Conservation (phyloP, 1,284 basidiomycete species). For the Schizophyllum amplum region DNA sequence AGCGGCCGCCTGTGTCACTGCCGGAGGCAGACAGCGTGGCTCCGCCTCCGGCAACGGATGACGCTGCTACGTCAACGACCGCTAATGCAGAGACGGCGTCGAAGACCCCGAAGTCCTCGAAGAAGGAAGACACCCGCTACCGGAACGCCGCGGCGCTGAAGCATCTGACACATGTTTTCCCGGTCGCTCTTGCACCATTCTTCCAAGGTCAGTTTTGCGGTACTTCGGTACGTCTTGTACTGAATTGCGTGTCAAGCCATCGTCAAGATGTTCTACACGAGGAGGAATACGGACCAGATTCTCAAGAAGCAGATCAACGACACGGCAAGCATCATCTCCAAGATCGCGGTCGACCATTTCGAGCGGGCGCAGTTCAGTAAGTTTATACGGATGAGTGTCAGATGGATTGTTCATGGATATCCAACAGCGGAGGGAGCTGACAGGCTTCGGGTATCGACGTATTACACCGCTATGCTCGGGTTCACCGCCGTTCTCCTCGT, state of each 20-base stretch:
- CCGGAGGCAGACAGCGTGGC: conserved; percentile 25
- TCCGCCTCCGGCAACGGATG: conserved; percentile 16
- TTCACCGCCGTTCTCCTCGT: conserved; percentile 69
- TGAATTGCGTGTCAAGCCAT: conserved; percentile 52
- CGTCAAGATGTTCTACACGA: conserved; percentile 81
- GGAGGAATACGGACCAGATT: conserved; percentile 66
- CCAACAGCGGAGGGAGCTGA: conserved; percentile 32
- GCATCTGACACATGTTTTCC: conserved; percentile 76
- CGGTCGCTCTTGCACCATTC: conserved; percentile 73
- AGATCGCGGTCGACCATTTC: conserved; percentile 71
- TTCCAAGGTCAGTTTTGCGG: conserved; percentile 66
- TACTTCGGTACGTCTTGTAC: background rate
- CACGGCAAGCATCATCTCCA: conserved; percentile 64
- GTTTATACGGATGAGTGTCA: conserved; percentile 9
- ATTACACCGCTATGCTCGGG: conserved; percentile 74
- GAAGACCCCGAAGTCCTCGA: conserved; percentile 14
- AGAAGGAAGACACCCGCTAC: conserved; percentile 39
- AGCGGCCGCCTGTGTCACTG: conserved; percentile 29
- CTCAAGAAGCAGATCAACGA: conserved; percentile 76
- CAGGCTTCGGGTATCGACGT: conserved; percentile 47
- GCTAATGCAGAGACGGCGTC: conserved; percentile 17
- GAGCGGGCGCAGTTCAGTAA: conserved; percentile 48
- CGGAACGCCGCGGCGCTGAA: conserved; percentile 74
- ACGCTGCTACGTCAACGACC: conserved; percentile 14
- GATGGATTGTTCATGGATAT: conserved; percentile 3